Percentiles rank a stretch among this genome's conserved stretches.
Conservation (phyloP, 2,329 filamentous ascomycete genomes). For the Aspergillus piperis region DNA sequence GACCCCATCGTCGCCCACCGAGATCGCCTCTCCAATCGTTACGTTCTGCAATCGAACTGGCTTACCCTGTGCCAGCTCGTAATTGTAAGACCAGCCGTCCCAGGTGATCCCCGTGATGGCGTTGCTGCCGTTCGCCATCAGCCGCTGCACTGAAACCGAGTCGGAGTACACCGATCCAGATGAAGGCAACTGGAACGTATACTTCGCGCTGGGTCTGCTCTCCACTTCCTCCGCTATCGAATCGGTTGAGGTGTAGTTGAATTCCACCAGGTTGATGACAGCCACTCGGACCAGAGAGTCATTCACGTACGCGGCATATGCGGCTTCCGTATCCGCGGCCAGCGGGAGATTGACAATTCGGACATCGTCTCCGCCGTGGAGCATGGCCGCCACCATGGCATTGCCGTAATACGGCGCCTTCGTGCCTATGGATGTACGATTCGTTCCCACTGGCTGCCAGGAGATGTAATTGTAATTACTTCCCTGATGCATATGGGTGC, state of each 20-base stretch:
- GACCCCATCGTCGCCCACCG: conserved; percentile 37
- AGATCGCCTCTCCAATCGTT: conserved; percentile 52
- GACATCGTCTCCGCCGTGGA: conserved; percentile 47
- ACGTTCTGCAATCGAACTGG: conserved; percentile 59
- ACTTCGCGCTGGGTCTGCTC: conserved; percentile 26
- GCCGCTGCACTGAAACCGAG: conserved; percentile 47
- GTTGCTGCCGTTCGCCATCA: conserved; percentile 64
- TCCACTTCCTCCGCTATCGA: conserved; percentile 26
- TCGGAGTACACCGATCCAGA: conserved; percentile 15
- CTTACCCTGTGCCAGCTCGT: conserved; percentile 56
- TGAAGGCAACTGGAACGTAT: conserved; percentile 28
- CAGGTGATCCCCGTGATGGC: conserved; percentile 63
- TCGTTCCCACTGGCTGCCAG: conserved; percentile 62
- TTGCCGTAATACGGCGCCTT: conserved; percentile 67
- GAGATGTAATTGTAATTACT: conserved; percentile 63
- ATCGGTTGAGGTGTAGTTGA: conserved; percentile 51
- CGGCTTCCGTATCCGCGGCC: conserved; percentile 46
- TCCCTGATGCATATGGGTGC: conserved; percentile 66
- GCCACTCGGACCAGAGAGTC: conserved; percentile 51
- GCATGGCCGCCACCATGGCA: conserved; percentile 58
- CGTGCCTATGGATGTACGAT: conserved; percentile 55
- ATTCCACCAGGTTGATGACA: conserved; percentile 60
- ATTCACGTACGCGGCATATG: conserved; percentile 45
- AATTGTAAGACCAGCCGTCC: conserved; percentile 64
- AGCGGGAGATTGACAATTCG: conserved; percentile 54